Base-by-base conservation (phyloP, 345 rosid species). In the Physaria fendleri region DNA sequence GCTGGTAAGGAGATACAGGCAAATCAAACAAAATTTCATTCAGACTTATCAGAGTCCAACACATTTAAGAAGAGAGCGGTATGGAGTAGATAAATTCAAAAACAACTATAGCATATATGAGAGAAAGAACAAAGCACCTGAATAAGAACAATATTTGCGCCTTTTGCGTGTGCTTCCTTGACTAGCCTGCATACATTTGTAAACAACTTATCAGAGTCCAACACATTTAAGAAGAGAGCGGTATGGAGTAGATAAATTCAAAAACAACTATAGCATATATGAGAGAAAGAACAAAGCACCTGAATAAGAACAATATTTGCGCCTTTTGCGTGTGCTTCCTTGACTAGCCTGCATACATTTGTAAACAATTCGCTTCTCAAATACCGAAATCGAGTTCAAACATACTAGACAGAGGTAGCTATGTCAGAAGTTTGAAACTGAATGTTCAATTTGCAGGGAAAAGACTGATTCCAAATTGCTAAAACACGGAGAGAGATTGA, bases 261-360 rank as follows among this genome's bases (percentile, higher is more conserved):
- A 10, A 6, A 10, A 7, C 2, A 28, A 0, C 9, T 8, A 29
- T 29, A 29, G 8, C 2, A 1, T 3, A 3, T 2, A 24, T 28
- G 2, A 28, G 8, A 28, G 2, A 6, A 59, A 25, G 13, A 58
- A 50, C 39, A 62, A 47, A 14, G 32, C 35, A 79, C 99, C 96
- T 89, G 95, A 75, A 93, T 79, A 66, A 89, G 99, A 79, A 93
- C 75, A 64, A 89, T 82, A 55, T 87, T 81, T 5, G 97, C 95
- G 55, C 90, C 92, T 65, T 83, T 83, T 1, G 48, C 32, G 56
- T 65, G 76, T 9, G 76, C 76, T 58, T 64, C 57, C 12, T 63
- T 58, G 7, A 71, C 76, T 53, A 93, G 59, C 76, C 95, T 89
- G 77, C 69, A 64, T 1, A n/a, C 35, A 47, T 2, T 50, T 6